Conservation (phyloP, 164 flowering plant species). For the Warburgia ugandensis region DNA sequence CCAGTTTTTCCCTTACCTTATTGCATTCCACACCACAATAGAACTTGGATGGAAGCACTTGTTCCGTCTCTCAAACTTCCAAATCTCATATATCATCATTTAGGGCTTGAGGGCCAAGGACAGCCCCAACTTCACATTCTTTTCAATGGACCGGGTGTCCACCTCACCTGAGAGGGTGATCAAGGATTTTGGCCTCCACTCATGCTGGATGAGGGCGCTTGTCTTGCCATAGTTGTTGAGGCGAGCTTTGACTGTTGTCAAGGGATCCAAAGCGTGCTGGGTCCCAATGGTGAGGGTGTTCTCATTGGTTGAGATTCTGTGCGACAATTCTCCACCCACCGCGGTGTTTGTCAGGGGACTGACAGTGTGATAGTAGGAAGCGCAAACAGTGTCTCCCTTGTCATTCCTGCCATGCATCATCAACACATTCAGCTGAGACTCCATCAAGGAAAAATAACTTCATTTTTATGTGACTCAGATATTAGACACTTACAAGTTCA, state of each 20-base stretch:
- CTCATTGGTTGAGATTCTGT: constrained; percentile 55
- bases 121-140: constrained; percentile 73
- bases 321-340: constrained; percentile 75
- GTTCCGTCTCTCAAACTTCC: neutral
- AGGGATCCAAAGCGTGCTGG: constrained; percentile 65
- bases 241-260: constrained; percentile 62
- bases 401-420: constrained; percentile 47
- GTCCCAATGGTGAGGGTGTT: constrained; percentile 74
- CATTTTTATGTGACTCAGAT: too few relatives aligned
- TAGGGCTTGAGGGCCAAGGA: constrained; percentile 72
- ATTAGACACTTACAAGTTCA: constrained; percentile 52
- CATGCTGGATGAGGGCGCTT: constrained; percentile 77
- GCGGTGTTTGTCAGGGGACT: constrained; percentile 61
- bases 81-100: neutral
- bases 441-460: neutral
- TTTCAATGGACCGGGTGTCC: constrained; percentile 68
- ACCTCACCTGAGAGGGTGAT: constrained; percentile 79
- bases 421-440: neutral
- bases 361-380: constrained; percentile 66
- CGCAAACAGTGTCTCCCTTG: constrained; percentile 54
- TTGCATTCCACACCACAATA: constrained; percentile 19
- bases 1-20: constrained; percentile 11
- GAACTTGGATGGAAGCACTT: constrained; percentile 1
- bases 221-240: constrained; percentile 68
- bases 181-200: constrained; percentile 75